Percentiles rank a stretch among this genome's conserved stretches.
phyloP scores from a whole-genome alignment of 2,329 filamentous ascomycete species.

The Aspergillus melleus region DNA sequence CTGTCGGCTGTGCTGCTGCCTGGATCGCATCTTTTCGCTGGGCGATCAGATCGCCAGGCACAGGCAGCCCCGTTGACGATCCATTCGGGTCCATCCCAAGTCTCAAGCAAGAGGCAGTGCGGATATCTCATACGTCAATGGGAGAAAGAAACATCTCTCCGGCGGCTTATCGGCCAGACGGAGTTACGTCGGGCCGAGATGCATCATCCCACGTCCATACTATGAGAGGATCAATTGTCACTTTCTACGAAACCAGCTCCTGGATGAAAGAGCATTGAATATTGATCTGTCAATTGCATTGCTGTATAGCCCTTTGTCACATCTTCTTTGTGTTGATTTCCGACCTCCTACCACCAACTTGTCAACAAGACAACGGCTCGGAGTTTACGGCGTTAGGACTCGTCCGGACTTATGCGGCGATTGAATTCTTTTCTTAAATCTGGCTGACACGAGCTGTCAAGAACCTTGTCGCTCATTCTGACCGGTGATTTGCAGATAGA shows the following conservation, averaged over 20 bases:
- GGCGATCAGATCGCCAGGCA: conserved; percentile 36
- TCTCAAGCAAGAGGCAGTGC: conserved; percentile 8
- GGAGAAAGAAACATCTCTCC: background rate
- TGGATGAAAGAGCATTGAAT: too few relatives aligned
- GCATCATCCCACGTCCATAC: background rate
- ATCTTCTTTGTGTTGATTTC: too few relatives aligned
- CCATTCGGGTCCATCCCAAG: conserved; percentile 39
- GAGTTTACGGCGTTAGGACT: conserved; percentile 24
- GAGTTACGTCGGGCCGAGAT: conserved; percentile 33
- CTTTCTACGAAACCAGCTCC: background rate
- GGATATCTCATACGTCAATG: conserved; percentile 8
- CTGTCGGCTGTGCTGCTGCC: conserved; percentile 27
- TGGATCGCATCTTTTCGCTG: conserved; percentile 36
- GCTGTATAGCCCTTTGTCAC: too few relatives aligned
- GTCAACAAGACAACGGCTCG: conserved; percentile 1
- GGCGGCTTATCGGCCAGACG: conserved; percentile 17
- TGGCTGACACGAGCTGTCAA: too few relatives aligned
- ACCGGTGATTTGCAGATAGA: too few relatives aligned
- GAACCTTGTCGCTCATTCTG: too few relatives aligned
- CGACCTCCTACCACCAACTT: too few relatives aligned
- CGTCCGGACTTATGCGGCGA: background rate
- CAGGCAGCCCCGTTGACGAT: conserved; percentile 28
- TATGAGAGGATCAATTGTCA: background rate
- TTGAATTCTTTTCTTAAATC: conserved; percentile 1
- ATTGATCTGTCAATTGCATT: too few relatives aligned